Percentiles rank a stretch among this genome's conserved stretches.
Evolutionary conservation across 805 yeast genomes (phyloP).

Genomic region (Saturnispora mendoncae): DNA sequence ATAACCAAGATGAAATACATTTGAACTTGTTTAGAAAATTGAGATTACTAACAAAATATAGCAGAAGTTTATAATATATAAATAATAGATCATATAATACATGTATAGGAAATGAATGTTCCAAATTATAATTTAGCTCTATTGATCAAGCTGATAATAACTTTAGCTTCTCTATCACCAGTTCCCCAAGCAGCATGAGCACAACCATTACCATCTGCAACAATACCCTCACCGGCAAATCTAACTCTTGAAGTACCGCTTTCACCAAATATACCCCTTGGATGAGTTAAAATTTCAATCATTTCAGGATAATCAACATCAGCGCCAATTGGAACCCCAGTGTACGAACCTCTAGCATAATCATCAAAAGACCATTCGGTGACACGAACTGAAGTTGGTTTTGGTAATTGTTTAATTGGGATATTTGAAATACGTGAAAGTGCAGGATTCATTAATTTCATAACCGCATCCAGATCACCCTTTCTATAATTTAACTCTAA

Average conservation of each 20-base stretch:
- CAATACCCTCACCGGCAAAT: slow-evolving; percentile 52
- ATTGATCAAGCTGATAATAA: slow-evolving; percentile 18
- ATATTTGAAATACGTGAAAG: slow-evolving; percentile 26
- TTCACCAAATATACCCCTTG: slow-evolving; percentile 32
- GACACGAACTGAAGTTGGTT: slow-evolving; percentile 21
- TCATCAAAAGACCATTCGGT: slow-evolving; percentile 48
- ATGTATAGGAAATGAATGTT: too few relatives aligned
- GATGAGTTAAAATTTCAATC: slow-evolving; percentile 32
- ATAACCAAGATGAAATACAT: too few relatives aligned
- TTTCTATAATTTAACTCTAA: slow-evolving; percentile 30
- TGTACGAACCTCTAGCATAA: slow-evolving; percentile 39
- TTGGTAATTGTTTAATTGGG: slow-evolving; percentile 16
- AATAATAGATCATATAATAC: too few relatives aligned
- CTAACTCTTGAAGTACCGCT: slow-evolving; percentile 32
- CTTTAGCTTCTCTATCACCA: slow-evolving; percentile 40
- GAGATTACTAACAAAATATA: background rate
- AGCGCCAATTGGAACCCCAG: slow-evolving; percentile 27
- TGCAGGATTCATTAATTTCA: slow-evolving; percentile 39
- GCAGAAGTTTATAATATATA: background rate
- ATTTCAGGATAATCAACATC: slow-evolving; percentile 17
- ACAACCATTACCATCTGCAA: slow-evolving; percentile 46
- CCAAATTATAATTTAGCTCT: slow-evolving; percentile 21
- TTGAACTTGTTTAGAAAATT: too few relatives aligned
- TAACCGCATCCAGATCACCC: slow-evolving; percentile 30
- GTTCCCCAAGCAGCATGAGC: slow-evolving; percentile 50